Evolutionary conservation across 192 early-diverging fungal species (phyloP).

Genomic region (Phlyctochytrium bullatum): DNA sequence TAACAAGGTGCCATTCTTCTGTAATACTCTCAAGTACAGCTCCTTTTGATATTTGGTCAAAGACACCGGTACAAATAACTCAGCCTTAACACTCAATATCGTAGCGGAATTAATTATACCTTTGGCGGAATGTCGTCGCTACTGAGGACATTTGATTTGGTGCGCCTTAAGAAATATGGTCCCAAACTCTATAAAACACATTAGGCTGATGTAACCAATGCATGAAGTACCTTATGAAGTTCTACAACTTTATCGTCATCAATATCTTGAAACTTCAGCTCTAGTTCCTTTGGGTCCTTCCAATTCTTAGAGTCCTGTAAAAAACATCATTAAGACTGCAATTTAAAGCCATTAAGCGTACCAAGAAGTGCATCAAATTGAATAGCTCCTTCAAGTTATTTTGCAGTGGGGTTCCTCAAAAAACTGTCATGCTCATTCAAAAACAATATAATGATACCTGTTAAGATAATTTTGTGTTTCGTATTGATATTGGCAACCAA

Average conservation of each 20-base stretch:
- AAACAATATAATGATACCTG: conserved; percentile 44
- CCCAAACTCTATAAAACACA: conserved; percentile 36
- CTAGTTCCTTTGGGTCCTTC: conserved; percentile 51
- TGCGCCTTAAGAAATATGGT: conserved; percentile 72
- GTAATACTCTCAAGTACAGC: conserved; percentile 63
- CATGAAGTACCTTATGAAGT: conserved; percentile 52
- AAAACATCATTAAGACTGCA: background rate
- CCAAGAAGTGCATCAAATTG: conserved; percentile 69
- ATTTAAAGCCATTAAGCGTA: background rate
- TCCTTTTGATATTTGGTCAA: conserved; percentile 69
- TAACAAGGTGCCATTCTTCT: conserved; percentile 50
- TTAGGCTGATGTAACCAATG: conserved; percentile 2
- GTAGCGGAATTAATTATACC: conserved; percentile 17
- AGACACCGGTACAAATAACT: conserved; percentile 67
- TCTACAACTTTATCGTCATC: conserved; percentile 55
- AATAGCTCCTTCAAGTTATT: conserved; percentile 73
- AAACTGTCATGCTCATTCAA: conserved; percentile 17
- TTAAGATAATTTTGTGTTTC: conserved; percentile 59
- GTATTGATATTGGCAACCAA: conserved; percentile 48
- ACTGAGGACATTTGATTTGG: conserved; percentile 52
- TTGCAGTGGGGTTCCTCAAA: conserved; percentile 64
- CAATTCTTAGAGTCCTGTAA: conserved; percentile 57
- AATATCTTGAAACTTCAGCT: conserved; percentile 40
- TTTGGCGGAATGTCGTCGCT: conserved; percentile 56
- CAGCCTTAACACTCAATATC: conserved; percentile 39